phyloP scores from a whole-genome alignment of 2,329 filamentous ascomycete species.

The Huntiella savannae region DNA sequence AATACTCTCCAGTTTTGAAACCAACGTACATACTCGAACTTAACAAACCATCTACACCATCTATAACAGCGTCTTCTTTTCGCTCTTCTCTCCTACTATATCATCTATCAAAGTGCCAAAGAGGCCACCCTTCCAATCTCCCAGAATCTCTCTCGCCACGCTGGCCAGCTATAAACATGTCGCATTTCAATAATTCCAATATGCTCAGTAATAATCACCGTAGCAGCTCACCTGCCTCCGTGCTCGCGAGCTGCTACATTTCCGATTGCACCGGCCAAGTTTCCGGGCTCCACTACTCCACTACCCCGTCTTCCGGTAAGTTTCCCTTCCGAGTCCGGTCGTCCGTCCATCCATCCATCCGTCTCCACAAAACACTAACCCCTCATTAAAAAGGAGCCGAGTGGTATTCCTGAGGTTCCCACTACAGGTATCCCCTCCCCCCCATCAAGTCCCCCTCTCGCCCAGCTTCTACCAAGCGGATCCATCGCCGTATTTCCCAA shows the following conservation, averaged over 20 bases:
- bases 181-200: slow-evolving; percentile 52
- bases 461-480: slow-evolving; percentile 16
- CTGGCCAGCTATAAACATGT: slow-evolving; percentile 26
- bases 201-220: slow-evolving; percentile 59
- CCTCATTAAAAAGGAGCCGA: slow-evolving; percentile 40
- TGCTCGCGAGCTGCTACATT: slow-evolving; percentile 82
- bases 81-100: neutral
- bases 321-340: slow-evolving; percentile 11
- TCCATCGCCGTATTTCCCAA: no score
- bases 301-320: slow-evolving; percentile 67
- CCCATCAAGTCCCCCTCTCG: slow-evolving; percentile 77
- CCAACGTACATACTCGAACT: slow-evolving; percentile 4
- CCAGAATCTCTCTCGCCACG: neutral
- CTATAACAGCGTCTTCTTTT: neutral
- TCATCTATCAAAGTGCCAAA: slow-evolving; percentile 4
- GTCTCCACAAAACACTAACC: slow-evolving; percentile 1
- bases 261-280: slow-evolving; percentile 56
- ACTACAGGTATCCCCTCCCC: slow-evolving; percentile 70
- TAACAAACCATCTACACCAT: neutral
- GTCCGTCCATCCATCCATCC: neutral
- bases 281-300: slow-evolving; percentile 84
- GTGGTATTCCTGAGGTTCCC: slow-evolving; percentile 90
- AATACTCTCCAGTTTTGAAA: neutral
- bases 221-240: slow-evolving; percentile 50
- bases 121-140: slow-evolving; percentile 6